Evolutionary conservation across 768 basidiomycete genomes (phyloP).

Genomic region (Calocybe indica): DNA sequence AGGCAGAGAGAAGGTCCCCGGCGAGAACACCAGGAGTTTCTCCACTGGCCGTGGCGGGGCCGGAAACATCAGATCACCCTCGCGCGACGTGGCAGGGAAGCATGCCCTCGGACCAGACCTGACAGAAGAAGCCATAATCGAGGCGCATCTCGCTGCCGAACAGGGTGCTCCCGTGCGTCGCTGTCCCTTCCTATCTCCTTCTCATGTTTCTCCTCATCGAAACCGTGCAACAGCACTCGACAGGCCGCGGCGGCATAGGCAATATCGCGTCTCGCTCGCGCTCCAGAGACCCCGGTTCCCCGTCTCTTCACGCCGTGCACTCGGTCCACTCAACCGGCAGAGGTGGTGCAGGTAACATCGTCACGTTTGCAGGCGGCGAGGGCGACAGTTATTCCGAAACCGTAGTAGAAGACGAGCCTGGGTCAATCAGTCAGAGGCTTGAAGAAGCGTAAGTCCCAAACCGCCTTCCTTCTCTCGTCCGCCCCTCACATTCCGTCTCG

Average conservation of each 20-base stretch:
- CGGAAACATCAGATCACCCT: slow-evolving; percentile 81
- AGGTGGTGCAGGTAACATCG: slow-evolving; percentile 14
- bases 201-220: slow-evolving; percentile 1
- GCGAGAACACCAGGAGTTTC: slow-evolving; percentile 24
- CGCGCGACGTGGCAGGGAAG: slow-evolving; percentile 37
- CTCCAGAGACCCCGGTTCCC: slow-evolving; percentile 21
- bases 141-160: slow-evolving; percentile 23
- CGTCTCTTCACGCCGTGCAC: not conserved
- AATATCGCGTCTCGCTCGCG: slow-evolving; percentile 55
- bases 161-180: slow-evolving; percentile 29
- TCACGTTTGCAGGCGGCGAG: not conserved
- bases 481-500: not conserved
- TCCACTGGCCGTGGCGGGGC: slow-evolving; percentile 76
- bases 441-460: slow-evolving; percentile 6
- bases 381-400: slow-evolving; percentile 3
- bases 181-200: not conserved
- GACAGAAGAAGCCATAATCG: slow-evolving; percentile 34
- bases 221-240: slow-evolving; percentile 36
- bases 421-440: slow-evolving; percentile 3
- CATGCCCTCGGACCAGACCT: slow-evolving; percentile 21
- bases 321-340: slow-evolving; percentile 10
- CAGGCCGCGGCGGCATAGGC: slow-evolving; percentile 61
- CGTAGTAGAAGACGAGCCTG: slow-evolving; percentile 7
- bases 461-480: not conserved
- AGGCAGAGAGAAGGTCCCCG: slow-evolving; percentile 49